Percentiles rank a stretch among this genome's conserved stretches.
These are phyloP conservation scores for Aegilops speltoides DNA, from an alignment of 176 grass and related monocot species.

Conservation along the genomic window DNA sequence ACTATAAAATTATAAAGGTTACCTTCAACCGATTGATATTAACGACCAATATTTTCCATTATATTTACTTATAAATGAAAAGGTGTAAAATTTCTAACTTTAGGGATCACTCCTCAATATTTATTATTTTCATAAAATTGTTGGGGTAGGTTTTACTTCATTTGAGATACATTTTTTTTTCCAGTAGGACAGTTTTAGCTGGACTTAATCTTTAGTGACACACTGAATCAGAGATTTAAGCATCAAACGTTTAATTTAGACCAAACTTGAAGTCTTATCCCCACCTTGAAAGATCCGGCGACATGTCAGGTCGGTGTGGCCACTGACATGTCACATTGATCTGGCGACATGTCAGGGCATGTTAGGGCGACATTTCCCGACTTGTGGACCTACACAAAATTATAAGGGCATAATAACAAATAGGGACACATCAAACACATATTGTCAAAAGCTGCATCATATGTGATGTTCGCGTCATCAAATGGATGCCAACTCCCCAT, in stretches of 20 bases:
- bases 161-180: background rate
- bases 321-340: background rate
- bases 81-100: background rate
- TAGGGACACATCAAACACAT: background rate
- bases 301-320: background rate
- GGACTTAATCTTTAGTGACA: background rate
- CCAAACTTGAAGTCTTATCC: background rate
- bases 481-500: background rate
- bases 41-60: background rate
- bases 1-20: background rate
- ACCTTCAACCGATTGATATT: background rate
- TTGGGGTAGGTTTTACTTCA: background rate
- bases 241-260: background rate
- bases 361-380: background rate
- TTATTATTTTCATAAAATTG: background rate
- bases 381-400: background rate
- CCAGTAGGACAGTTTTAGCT: background rate
- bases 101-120: background rate
- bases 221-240: background rate
- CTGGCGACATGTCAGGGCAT: background rate
- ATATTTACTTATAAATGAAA: background rate
- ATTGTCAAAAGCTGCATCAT: background rate
- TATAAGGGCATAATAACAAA: background rate
- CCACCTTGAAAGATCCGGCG: background rate
- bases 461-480: background rate